Evolutionary conservation across 768 basidiomycete species (phyloP).

Genomic region (Mycena metata): DNA sequence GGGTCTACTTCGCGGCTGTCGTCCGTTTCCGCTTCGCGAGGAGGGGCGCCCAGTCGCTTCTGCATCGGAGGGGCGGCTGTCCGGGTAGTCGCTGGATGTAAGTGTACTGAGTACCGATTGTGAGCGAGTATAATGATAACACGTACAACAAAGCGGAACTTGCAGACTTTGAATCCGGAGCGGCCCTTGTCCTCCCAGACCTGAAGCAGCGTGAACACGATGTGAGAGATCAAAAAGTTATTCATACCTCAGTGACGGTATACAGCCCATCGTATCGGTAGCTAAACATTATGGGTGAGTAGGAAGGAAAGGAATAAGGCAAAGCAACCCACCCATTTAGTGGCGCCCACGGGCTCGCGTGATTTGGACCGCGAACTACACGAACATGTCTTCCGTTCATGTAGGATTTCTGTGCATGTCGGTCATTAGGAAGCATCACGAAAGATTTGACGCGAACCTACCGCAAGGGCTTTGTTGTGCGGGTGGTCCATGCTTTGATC

Average conservation of each 20-base stretch:
- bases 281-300: not conserved
- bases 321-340: not conserved
- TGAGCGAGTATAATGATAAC: not conserved
- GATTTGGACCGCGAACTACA: conserved; percentile 13
- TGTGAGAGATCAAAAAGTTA: not conserved
- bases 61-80: not conserved
- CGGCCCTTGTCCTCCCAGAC: conserved; percentile 25
- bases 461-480: conserved; percentile 8
- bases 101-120: not conserved
- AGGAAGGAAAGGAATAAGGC: not conserved
- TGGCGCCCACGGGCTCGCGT: conserved; percentile 12
- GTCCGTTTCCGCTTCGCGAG: not conserved
- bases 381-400: conserved; percentile 7
- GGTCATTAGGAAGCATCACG: no score
- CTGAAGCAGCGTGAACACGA: not conserved
- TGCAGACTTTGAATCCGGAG: conserved; percentile 20
- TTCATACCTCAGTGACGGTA: not conserved
- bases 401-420: conserved; percentile 8
- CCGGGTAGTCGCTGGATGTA: no score
- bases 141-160: conserved; percentile 24
- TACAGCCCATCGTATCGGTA: conserved; percentile 26
- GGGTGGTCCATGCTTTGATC: conserved; percentile 23
- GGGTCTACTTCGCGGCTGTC: no score
- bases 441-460: not conserved
- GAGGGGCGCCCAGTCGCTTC: not conserved